Conservation (phyloP, 192 early-diverging fungal genomes). For the Entomortierella beljakovae region DNA sequence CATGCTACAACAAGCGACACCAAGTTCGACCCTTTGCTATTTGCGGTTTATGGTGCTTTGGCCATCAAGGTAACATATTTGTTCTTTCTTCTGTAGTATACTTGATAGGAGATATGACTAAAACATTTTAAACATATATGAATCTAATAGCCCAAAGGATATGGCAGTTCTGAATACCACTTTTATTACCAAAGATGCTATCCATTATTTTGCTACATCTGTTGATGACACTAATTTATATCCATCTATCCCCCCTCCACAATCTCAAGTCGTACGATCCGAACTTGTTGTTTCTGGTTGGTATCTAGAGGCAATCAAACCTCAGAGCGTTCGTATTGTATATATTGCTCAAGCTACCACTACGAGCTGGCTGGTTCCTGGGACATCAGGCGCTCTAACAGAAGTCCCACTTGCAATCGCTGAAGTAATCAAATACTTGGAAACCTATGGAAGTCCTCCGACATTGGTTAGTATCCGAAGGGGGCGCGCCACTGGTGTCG, state of each 20-base stretch:
- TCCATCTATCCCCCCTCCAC: conserved; percentile 44
- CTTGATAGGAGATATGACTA: too few species aligned
- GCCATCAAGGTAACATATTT: conserved; percentile 56
- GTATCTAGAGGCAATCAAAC: conserved; percentile 37
- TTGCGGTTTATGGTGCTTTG: conserved; percentile 59
- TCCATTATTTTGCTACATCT: conserved; percentile 52
- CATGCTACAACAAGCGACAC: conserved; percentile 49
- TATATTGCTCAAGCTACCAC: conserved; percentile 52
- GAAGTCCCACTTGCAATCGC: conserved; percentile 49
- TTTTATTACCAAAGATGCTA: conserved; percentile 43
- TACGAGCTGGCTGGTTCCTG: conserved; percentile 58
- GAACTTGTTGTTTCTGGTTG: conserved; percentile 46
- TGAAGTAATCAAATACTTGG: conserved; percentile 46
- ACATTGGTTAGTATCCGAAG: conserved; percentile 50
- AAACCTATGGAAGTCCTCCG: conserved; percentile 42
- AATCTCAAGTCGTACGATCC: conserved; percentile 45
- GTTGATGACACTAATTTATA: conserved; percentile 39
- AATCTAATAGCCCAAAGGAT: conserved; percentile 44
- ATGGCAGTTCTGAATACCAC: conserved; percentile 54
- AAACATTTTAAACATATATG: not conserved
- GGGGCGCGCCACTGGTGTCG: conserved; percentile 38
- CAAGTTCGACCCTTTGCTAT: conserved; percentile 54
- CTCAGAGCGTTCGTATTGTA: conserved; percentile 46
- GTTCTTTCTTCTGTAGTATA: too few species aligned
- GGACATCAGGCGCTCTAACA: conserved; percentile 42